Evolutionary conservation across 2,329 filamentous ascomycete genomes (phyloP).

Genomic region (Aspergillus sclerotialis): DNA sequence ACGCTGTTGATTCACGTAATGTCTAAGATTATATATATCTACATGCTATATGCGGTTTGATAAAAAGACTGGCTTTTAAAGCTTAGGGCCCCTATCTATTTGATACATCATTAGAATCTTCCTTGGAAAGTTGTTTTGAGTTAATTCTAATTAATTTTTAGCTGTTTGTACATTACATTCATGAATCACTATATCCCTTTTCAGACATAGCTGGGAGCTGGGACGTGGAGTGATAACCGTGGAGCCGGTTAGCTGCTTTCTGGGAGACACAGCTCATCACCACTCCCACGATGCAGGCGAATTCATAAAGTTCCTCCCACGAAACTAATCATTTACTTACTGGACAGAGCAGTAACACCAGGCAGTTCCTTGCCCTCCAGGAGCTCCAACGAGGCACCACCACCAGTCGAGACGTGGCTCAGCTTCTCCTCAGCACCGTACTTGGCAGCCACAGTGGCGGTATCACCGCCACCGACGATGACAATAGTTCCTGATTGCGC

Average conservation of each 20-base stretch:
- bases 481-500: slow-evolving; percentile 84
- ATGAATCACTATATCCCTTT: slow-evolving; percentile 9
- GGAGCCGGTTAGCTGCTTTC: no score
- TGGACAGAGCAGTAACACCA: slow-evolving; percentile 84
- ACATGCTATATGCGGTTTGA: no score
- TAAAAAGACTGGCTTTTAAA: slow-evolving; percentile 10
- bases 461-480: slow-evolving; percentile 98
- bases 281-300: background rate
- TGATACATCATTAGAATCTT: slow-evolving; percentile 15
- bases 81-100: slow-evolving; percentile 23
- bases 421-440: slow-evolving; percentile 94
- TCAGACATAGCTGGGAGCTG: background rate
- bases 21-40: no score
- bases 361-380: slow-evolving; percentile 97
- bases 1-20: no score
- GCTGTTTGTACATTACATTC: slow-evolving; percentile 32
- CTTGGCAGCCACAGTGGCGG: slow-evolving; percentile 94
- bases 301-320: background rate
- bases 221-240: background rate
- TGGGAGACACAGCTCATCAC: background rate
- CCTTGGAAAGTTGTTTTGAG: slow-evolving; percentile 10
- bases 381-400: slow-evolving; percentile 89
- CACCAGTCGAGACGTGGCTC: slow-evolving; percentile 95
- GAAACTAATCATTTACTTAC: slow-evolving; percentile 44
- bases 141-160: slow-evolving; percentile 15